Evolutionary conservation across 1,284 basidiomycete genomes (phyloP).

Genomic region (Trichosporon faecale): DNA sequence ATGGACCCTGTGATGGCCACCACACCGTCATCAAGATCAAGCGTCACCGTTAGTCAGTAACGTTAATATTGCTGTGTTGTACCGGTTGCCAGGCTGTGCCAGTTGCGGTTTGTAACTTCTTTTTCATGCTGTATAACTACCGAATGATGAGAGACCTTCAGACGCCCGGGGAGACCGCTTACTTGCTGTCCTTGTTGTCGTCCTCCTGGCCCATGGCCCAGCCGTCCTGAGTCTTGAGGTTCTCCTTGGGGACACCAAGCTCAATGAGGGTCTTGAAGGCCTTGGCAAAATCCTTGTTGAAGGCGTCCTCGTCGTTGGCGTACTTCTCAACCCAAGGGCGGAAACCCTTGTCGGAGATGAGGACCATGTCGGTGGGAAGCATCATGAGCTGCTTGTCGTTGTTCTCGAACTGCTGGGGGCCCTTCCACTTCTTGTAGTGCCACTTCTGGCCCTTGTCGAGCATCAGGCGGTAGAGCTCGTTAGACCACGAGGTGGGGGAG

Average conservation of each 20-base stretch:
- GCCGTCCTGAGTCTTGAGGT: constrained; percentile 57
- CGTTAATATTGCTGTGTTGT: too few relatives aligned
- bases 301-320: constrained; percentile 74
- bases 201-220: constrained; percentile 14
- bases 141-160: constrained; percentile 1
- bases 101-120: not conserved
- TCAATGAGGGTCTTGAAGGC: constrained; percentile 75
- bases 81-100: not conserved
- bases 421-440: constrained; percentile 57
- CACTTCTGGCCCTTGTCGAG: constrained; percentile 75
- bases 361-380: constrained; percentile 77
- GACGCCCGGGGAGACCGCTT: not conserved
- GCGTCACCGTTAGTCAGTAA: not conserved
- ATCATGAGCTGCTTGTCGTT: constrained; percentile 89
- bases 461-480: constrained; percentile 73
- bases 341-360: constrained; percentile 43
- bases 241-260: constrained; percentile 77
- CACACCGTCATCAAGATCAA: not conserved
- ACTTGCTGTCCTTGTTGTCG: not conserved
- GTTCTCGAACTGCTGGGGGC: constrained; percentile 72
- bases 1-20: not conserved
- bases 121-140: constrained; percentile 10
- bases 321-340: constrained; percentile 63
- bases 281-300: constrained; percentile 82
- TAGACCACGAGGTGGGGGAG: constrained; percentile 62